These are phyloP conservation scores for Arthrobotrys iridis DNA, from an alignment of 2,329 filamentous ascomycete genomes.

Conservation along the genomic window DNA sequence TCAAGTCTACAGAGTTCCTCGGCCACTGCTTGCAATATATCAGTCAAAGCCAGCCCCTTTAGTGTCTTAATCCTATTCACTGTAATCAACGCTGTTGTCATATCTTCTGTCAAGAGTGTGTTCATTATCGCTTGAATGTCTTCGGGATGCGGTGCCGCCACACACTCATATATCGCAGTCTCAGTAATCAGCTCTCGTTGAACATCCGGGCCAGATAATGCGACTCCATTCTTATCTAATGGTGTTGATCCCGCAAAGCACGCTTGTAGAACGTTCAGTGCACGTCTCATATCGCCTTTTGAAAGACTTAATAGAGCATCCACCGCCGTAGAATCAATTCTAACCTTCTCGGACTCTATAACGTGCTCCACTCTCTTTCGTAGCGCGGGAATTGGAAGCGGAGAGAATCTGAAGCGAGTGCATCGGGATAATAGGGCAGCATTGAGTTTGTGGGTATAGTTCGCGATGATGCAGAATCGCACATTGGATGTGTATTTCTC, in stretches of 20 bases:
- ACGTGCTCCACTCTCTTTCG: slow-evolving; percentile 86
- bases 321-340: slow-evolving; percentile 81
- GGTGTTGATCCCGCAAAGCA: slow-evolving; percentile 85
- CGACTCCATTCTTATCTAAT: slow-evolving; percentile 65
- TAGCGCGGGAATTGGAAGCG: slow-evolving; percentile 88
- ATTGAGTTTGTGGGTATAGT: slow-evolving; percentile 97
- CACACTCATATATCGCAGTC: slow-evolving; percentile 94
- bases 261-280: slow-evolving; percentile 93
- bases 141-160: slow-evolving; percentile 89
- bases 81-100: slow-evolving; percentile 86
- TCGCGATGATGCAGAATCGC: slow-evolving; percentile 96
- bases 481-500: slow-evolving; percentile 99
- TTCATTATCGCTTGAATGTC: slow-evolving; percentile 86
- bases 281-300: slow-evolving; percentile 95
- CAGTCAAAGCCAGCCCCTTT: slow-evolving; percentile 88
- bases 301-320: slow-evolving; percentile 86
- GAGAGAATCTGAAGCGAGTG: slow-evolving; percentile 93
- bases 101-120: slow-evolving; percentile 85
- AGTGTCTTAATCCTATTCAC: slow-evolving; percentile 86
- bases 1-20: slow-evolving; percentile 85
- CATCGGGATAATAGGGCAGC: slow-evolving; percentile 91
- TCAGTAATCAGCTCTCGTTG: slow-evolving; percentile 87
- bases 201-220: slow-evolving; percentile 71
- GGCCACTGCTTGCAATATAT: slow-evolving; percentile 86
- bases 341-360: slow-evolving; percentile 83